These are phyloP conservation scores for Cenchrus purpureus DNA, from an alignment of 176 grass and related monocot genomes.

Conservation along the genomic window DNA sequence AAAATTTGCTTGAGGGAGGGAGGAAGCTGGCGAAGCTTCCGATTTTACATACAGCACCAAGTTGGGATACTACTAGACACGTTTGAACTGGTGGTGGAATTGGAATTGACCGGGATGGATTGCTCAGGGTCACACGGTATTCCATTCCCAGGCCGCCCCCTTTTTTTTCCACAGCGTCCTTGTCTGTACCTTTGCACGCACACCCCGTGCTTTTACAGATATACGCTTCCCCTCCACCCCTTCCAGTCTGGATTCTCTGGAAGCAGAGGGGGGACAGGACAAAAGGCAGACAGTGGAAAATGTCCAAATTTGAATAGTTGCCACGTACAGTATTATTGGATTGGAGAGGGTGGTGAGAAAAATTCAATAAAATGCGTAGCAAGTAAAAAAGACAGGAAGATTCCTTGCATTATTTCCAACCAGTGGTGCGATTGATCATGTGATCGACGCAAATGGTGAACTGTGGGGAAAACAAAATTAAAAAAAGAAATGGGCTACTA, in stretches of 20 bases:
- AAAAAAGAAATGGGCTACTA: neutral
- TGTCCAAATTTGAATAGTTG: neutral
- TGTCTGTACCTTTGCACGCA: conserved; percentile 35
- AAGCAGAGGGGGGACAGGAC: conserved; percentile 1
- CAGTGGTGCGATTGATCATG: neutral
- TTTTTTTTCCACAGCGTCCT: conserved; percentile 33
- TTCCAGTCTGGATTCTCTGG: conserved; percentile 38
- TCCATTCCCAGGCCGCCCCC: conserved; percentile 8
- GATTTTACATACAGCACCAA: neutral
- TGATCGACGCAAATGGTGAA: neutral
- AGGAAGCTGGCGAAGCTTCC: conserved; percentile 38
- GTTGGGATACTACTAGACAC: neutral
- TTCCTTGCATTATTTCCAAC: conserved; percentile 25
- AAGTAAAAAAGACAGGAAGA: conserved; percentile 12
- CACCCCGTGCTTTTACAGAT: neutral
- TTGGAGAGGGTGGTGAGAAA: neutral
- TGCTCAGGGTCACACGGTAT: conserved; percentile 37
- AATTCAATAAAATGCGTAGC: neutral
- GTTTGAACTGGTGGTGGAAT: conserved; percentile 18
- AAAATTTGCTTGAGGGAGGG: neutral
- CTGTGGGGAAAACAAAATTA: neutral
- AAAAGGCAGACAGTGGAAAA: neutral
- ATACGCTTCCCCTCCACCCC: neutral
- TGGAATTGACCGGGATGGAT: conserved; percentile 40
- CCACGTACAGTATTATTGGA: neutral